Evolutionary conservation across 2,329 filamentous ascomycete genomes (phyloP).

Genomic region (Fusarium virguliforme): DNA sequence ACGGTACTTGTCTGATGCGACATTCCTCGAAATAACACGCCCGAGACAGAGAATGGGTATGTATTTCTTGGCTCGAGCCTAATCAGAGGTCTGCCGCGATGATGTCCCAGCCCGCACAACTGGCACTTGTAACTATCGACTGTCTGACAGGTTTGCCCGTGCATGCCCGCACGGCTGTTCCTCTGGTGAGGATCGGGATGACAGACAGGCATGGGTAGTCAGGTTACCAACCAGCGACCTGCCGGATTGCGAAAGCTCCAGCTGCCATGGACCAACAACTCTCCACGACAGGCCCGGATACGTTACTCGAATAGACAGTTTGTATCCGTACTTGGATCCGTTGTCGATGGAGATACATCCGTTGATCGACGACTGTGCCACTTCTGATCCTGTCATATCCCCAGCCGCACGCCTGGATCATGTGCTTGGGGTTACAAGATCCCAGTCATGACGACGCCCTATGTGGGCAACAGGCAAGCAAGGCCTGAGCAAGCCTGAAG

Average conservation of each 20-base stretch:
- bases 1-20: conserved; percentile 26
- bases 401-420: conserved; percentile 26
- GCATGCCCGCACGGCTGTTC: conserved; percentile 3
- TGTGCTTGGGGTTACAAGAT: conserved; percentile 23
- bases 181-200: conserved; percentile 2
- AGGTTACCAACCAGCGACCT: conserved; percentile 29
- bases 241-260: conserved; percentile 30
- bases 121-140: not conserved
- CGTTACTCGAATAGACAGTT: conserved; percentile 18
- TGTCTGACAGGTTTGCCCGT: not conserved
- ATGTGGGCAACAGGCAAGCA: not conserved
- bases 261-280: conserved; percentile 17
- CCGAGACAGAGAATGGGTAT: conserved; percentile 14
- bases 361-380: conserved; percentile 43
- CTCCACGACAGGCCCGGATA: conserved; percentile 24
- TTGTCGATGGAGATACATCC: conserved; percentile 22
- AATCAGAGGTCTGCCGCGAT: not conserved
- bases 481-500: not conserved
- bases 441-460: conserved; percentile 15
- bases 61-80: not conserved
- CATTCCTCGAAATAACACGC: conserved; percentile 21
- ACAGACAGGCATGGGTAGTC: conserved; percentile 16
- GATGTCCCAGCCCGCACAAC: not conserved
- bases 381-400: conserved; percentile 23
- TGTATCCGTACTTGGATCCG: conserved; percentile 13